Percentiles rank a stretch among this genome's conserved stretches.
phyloP scores from a whole-genome alignment of 2,329 filamentous ascomycete species.

The Tolypocladium amazonense region DNA sequence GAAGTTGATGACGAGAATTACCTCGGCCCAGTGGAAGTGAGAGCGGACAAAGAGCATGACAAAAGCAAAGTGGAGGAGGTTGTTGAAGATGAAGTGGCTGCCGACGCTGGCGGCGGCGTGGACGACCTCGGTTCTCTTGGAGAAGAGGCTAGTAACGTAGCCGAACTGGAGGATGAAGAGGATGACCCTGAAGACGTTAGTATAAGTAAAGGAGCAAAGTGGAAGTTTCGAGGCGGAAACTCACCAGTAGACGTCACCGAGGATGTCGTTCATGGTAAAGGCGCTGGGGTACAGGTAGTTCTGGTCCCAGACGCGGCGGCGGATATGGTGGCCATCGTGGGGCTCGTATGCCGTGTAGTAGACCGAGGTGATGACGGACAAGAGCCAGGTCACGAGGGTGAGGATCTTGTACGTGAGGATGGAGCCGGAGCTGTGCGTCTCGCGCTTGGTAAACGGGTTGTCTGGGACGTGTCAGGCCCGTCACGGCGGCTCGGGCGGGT shows the following conservation, averaged over 20 bases:
- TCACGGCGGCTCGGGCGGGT: background rate
- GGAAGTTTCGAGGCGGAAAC: background rate
- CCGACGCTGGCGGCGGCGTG: constrained; percentile 67
- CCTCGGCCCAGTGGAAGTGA: constrained; percentile 64
- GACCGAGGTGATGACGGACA: constrained; percentile 60
- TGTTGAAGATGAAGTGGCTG: constrained; percentile 77
- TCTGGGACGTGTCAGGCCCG: constrained; percentile 28
- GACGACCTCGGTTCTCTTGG: constrained; percentile 49
- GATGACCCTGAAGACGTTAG: constrained; percentile 42
- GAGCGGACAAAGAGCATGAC: constrained; percentile 72
- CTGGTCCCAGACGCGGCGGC: constrained; percentile 64
- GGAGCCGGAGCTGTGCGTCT: constrained; percentile 49
- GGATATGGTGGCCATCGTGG: constrained; percentile 46
- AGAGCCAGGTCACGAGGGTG: constrained; percentile 62
- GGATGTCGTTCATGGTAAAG: constrained; percentile 61
- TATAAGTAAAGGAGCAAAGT: background rate
- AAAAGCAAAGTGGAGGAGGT: constrained; percentile 72
- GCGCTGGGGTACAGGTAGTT: constrained; percentile 57
- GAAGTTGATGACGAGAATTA: constrained; percentile 71
- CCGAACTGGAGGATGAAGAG: constrained; percentile 66
- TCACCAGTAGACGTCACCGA: constrained; percentile 67
- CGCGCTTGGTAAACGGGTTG: constrained; percentile 67
- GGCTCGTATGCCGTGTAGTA: constrained; percentile 63
- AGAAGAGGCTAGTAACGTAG: constrained; percentile 71
- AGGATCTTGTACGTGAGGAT: constrained; percentile 67